phyloP scores from a whole-genome alignment of 345 rosid genomes.

The Eucalyptus curtisii region DNA sequence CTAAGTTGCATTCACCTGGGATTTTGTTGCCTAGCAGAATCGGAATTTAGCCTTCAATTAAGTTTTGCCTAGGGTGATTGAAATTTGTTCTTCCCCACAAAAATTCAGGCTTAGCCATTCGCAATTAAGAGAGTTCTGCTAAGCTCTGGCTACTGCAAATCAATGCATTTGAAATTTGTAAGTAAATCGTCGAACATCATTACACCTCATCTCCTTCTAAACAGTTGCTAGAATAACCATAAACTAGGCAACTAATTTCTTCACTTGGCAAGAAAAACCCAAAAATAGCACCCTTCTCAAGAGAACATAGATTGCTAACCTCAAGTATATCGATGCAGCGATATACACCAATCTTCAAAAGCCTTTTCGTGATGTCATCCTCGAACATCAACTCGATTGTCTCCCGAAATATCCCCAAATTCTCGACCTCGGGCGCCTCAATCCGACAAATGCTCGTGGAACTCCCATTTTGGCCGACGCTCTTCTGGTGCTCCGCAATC shows the following conservation, averaged over 20 bases:
- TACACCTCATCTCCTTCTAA: not conserved
- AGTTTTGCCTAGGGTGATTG: not conserved
- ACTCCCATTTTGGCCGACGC: not conserved
- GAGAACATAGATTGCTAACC: slow-evolving; percentile 22
- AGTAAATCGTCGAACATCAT: not conserved
- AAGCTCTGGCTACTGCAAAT: not conserved
- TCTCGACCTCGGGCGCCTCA: slow-evolving; percentile 74
- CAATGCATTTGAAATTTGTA: not conserved
- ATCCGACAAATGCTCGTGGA: slow-evolving; percentile 41
- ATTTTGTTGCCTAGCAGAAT: not conserved
- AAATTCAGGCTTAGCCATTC: not conserved
- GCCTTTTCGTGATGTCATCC: slow-evolving; percentile 38
- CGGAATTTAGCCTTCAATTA: not conserved
- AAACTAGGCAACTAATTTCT: not conserved
- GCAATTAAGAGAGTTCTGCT: not conserved
- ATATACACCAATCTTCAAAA: slow-evolving; percentile 59
- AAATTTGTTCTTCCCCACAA: not conserved
- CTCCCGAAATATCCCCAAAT: slow-evolving; percentile 64
- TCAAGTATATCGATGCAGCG: slow-evolving; percentile 74
- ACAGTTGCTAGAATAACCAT: not conserved
- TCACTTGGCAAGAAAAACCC: not conserved
- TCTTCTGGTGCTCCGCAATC: slow-evolving; percentile 26
- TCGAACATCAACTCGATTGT: slow-evolving; percentile 86
- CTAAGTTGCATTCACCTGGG: not conserved
- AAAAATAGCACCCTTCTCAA: not conserved